Evolutionary conservation across 2,329 filamentous ascomycete species (phyloP).

Genomic region (Akanthomyces lecanii): DNA sequence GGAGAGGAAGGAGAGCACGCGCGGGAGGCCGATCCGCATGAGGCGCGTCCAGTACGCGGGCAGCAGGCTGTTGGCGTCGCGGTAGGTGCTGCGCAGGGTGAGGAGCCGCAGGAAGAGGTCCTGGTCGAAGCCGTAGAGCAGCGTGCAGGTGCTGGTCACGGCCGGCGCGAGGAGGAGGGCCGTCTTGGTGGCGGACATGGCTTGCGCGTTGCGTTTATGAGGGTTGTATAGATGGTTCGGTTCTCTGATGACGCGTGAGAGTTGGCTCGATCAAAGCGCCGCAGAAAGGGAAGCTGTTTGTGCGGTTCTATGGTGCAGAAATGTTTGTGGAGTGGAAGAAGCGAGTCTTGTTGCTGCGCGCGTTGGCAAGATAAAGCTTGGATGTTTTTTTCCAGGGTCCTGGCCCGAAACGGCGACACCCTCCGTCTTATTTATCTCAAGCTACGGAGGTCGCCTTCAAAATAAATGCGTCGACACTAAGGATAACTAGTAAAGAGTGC

Average conservation of each 20-base stretch:
- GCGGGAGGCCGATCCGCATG: slow-evolving; percentile 33
- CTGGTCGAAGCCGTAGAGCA: slow-evolving; percentile 43
- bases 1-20: slow-evolving; percentile 32
- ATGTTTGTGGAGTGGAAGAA: background rate
- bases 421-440: background rate
- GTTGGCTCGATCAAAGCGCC: background rate
- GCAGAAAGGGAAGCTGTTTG: too few relatives aligned
- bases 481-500: too few relatives aligned
- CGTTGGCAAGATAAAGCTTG: background rate
- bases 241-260: background rate
- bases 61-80: slow-evolving; percentile 33
- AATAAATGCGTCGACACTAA: too few relatives aligned
- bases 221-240: background rate
- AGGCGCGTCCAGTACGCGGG: slow-evolving; percentile 41
- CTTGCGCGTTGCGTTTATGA: background rate
- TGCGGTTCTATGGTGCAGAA: too few relatives aligned
- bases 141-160: slow-evolving; percentile 42
- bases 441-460: too few relatives aligned
- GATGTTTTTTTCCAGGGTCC: background rate
- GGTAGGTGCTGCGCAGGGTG: slow-evolving; percentile 26
- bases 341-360: background rate
- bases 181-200: slow-evolving; percentile 12
- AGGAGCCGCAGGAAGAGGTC: slow-evolving; percentile 39
- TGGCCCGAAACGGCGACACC: background rate
- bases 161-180: slow-evolving; percentile 42